These are phyloP conservation scores for Chlorella variabilis DNA, from an alignment of 163 green algal genomes.

Conservation along the genomic window DNA sequence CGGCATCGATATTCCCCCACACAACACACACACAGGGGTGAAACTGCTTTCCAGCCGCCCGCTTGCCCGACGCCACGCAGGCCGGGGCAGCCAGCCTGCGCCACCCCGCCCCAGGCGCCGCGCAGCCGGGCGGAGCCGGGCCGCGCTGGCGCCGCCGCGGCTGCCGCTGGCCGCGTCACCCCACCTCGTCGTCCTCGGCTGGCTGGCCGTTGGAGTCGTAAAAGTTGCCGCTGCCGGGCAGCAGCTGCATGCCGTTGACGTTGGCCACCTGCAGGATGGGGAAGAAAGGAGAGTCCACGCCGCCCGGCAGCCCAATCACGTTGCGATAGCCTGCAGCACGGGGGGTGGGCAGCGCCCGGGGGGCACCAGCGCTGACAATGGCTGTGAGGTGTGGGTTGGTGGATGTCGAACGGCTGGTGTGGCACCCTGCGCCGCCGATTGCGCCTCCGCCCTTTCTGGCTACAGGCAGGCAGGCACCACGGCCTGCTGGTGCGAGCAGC, in stretches of 20 bases:
- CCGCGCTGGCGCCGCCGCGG: conserved; percentile 42
- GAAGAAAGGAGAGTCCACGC: conserved; percentile 72
- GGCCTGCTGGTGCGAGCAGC: background rate
- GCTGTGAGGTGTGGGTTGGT: too few species aligned
- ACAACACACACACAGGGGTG: too few species aligned
- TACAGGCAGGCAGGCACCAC: background rate
- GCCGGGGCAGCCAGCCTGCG: too few species aligned
- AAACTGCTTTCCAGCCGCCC: too few species aligned
- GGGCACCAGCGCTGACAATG: too few species aligned
- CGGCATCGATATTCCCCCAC: too few species aligned
- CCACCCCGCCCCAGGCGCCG: too few species aligned
- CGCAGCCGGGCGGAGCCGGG: background rate
- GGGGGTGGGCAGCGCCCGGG: background rate
- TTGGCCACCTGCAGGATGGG: conserved; percentile 76
- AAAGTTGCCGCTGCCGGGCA: conserved; percentile 63
- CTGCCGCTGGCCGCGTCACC: too few species aligned
- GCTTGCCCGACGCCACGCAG: too few species aligned
- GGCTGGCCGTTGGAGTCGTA: conserved; percentile 29
- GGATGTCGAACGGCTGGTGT: too few species aligned
- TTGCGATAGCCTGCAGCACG: conserved; percentile 73
- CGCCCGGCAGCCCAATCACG: conserved; percentile 82
- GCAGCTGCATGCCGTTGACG: conserved; percentile 80
- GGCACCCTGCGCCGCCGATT: too few species aligned
- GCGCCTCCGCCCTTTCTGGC: too few species aligned
- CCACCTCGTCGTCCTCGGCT: conserved; percentile 70